Evolutionary conservation across 495 filamentous ascomycete species (phyloP), one percentile per base, ranked within the genome.

Genomic region (Penicillium angulare): DNA sequence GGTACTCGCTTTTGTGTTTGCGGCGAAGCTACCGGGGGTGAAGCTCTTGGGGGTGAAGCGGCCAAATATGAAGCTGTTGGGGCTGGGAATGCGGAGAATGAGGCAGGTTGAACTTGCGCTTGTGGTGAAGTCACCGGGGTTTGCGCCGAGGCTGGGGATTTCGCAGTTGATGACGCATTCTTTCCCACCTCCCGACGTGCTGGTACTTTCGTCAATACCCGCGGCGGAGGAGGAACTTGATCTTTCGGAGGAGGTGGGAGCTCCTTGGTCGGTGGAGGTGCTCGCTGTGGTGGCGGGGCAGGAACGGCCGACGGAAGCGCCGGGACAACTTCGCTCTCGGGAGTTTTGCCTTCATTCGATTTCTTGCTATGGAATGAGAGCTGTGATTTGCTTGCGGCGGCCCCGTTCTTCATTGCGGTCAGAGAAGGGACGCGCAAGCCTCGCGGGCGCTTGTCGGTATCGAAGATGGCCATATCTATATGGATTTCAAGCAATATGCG

Each of bases 361-460:
- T 65, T 62, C 36, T 56, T 61, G 42, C 50, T 50, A 31, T 50
- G 47, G 31, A 62, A 55, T 12, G 59, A 55, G 41, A 57, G 59
- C 38, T 63, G 61, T 12, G 61, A 64, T 27, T 45, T 59, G 23
- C n/a, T 26, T 9, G 53, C 48, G 34, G 49, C 43, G 21, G 41
- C 45, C 16, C 59, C 48, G 24, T 34, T 49, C 52, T 71, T 72
- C 45, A 68, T 65, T 5, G 64, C 61, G 35, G 68, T 63, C 12
- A 71, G 59, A 10, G 71, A 73, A 0, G 69, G 68, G 9, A 74
- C 59, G 39, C 72, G 68, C 40, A 75, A 57, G 23, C 72, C 72
- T 0, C 64, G 63, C 8, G 69, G 61, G 44, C 69, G 68, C 32
- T 71, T 72, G 22, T 72, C 72, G 13, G 69, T 65, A 36, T 75